Evolutionary conservation across 2,329 filamentous ascomycete species (phyloP).

Genomic region (Fragosphaeria purpurea): DNA sequence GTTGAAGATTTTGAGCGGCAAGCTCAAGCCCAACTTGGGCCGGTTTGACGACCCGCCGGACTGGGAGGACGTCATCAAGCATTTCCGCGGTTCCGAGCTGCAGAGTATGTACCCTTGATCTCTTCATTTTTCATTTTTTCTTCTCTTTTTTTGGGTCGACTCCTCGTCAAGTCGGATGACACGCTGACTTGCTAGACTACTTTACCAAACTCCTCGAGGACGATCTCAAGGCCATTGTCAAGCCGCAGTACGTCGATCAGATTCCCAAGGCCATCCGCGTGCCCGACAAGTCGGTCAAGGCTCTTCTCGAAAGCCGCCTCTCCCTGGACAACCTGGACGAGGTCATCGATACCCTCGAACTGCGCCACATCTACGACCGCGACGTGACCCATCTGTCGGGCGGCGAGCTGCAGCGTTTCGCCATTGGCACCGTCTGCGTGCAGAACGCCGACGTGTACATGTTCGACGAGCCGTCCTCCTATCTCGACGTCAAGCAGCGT

Average conservation of each 20-base stretch:
- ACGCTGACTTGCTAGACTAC: conserved; percentile 54
- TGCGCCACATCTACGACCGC: conserved; percentile 67
- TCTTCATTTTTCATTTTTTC: background rate
- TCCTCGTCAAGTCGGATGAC: background rate
- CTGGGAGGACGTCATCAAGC: conserved; percentile 98
- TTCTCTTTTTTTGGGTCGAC: background rate
- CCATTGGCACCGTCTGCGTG: conserved; percentile 90
- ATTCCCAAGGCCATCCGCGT: conserved; percentile 87
- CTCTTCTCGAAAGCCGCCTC: conserved; percentile 64
- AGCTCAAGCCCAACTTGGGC: conserved; percentile 95
- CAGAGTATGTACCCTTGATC: conserved; percentile 58
- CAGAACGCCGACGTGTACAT: conserved; percentile 98
- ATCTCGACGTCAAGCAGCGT: conserved; percentile 98
- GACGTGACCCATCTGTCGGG: conserved; percentile 86
- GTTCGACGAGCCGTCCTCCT: conserved; percentile 99
- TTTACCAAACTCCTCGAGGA: conserved; percentile 98
- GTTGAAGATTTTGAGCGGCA: conserved; percentile 95
- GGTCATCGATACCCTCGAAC: conserved; percentile 64
- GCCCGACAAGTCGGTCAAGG: conserved; percentile 67
- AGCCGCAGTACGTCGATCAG: conserved; percentile 98
- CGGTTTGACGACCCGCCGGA: conserved; percentile 93
- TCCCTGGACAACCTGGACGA: conserved; percentile 73
- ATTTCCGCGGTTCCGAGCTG: conserved; percentile 94
- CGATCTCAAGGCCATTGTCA: conserved; percentile 93
- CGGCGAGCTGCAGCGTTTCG: conserved; percentile 96